Conservation (phyloP, 2,329 filamentous ascomycete genomes). For the Colletotrichum gloeosporioides region DNA sequence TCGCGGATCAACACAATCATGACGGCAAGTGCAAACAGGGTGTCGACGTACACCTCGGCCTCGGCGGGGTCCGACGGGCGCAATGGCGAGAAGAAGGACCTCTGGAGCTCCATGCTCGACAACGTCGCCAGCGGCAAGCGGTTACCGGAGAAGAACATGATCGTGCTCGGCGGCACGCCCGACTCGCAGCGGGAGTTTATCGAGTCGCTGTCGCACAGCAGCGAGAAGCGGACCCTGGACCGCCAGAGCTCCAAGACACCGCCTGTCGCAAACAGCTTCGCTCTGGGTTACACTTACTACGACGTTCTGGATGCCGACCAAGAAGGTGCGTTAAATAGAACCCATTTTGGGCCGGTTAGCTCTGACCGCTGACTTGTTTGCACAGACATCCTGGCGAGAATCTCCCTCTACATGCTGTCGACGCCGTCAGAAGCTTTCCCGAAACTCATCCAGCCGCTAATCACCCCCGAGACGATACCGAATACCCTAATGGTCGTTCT, state of each 20-base stretch:
- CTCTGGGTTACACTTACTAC: slow-evolving; percentile 92
- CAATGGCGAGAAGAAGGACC: slow-evolving; percentile 79
- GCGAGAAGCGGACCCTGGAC: slow-evolving; percentile 58
- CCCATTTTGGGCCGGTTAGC: neutral
- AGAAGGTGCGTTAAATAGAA: slow-evolving; percentile 68
- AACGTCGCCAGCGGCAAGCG: slow-evolving; percentile 88
- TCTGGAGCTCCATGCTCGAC: slow-evolving; percentile 95
- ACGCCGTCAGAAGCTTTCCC: slow-evolving; percentile 84
- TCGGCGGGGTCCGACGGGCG: slow-evolving; percentile 59
- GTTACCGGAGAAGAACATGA: slow-evolving; percentile 87
- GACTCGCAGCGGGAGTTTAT: slow-evolving; percentile 87
- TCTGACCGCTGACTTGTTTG: neutral
- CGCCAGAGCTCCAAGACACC: slow-evolving; percentile 66
- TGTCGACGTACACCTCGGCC: slow-evolving; percentile 63
- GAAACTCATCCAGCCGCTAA: slow-evolving; percentile 80
- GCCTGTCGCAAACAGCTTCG: slow-evolving; percentile 89
- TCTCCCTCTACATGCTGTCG: slow-evolving; percentile 89
- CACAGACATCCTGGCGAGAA: slow-evolving; percentile 83
- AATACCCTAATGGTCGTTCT: slow-evolving; percentile 89
- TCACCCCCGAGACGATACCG: slow-evolving; percentile 83
- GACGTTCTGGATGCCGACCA: slow-evolving; percentile 93
- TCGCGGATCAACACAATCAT: slow-evolving; percentile 35
- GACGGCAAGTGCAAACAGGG: slow-evolving; percentile 59
- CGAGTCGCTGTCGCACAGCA: slow-evolving; percentile 64
- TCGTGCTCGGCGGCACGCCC: slow-evolving; percentile 83